Evolutionary conservation across 768 basidiomycete species (phyloP).

Genomic region (Leccinum barrowsii): DNA sequence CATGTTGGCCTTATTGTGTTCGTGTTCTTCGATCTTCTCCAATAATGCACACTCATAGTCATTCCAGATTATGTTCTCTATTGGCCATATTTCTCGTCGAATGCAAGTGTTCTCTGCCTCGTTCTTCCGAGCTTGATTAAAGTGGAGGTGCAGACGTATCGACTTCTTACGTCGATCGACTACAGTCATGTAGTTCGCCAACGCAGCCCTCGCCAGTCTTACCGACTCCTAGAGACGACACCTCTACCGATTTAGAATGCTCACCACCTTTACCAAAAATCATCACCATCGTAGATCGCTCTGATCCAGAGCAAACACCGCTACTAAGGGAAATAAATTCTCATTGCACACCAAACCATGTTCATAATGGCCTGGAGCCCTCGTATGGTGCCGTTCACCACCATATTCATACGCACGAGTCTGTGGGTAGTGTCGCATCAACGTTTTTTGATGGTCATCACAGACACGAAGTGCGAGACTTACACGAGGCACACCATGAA

Average conservation of each 20-base stretch:
- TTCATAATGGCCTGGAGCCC: neutral
- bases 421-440: slow-evolving; percentile 1
- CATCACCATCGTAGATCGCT: neutral
- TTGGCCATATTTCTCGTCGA: slow-evolving; percentile 75
- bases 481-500: slow-evolving; percentile 31
- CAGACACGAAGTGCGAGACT: slow-evolving; percentile 28
- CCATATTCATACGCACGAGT: neutral
- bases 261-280: slow-evolving; percentile 2
- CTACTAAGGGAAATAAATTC: slow-evolving; percentile 10
- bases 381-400: slow-evolving; percentile 22
- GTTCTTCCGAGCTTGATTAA: neutral
- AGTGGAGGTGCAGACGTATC: slow-evolving; percentile 53
- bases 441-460: slow-evolving; percentile 35
- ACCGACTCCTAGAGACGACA: slow-evolving; percentile 27
- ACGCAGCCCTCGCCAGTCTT: slow-evolving; percentile 34
- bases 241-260: slow-evolving; percentile 7
- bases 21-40: slow-evolving; percentile 26
- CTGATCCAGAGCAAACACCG: slow-evolving; percentile 17
- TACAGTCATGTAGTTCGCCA: slow-evolving; percentile 61
- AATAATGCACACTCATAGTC: neutral
- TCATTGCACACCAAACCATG: neutral
- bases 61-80: slow-evolving; percentile 56
- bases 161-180: slow-evolving; percentile 68
- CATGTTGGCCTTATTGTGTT: slow-evolving; percentile 75
- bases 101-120: slow-evolving; percentile 47